Base-by-base conservation (phyloP, 352 stramenopile genomes). In the Pythium folliculosum region DNA sequence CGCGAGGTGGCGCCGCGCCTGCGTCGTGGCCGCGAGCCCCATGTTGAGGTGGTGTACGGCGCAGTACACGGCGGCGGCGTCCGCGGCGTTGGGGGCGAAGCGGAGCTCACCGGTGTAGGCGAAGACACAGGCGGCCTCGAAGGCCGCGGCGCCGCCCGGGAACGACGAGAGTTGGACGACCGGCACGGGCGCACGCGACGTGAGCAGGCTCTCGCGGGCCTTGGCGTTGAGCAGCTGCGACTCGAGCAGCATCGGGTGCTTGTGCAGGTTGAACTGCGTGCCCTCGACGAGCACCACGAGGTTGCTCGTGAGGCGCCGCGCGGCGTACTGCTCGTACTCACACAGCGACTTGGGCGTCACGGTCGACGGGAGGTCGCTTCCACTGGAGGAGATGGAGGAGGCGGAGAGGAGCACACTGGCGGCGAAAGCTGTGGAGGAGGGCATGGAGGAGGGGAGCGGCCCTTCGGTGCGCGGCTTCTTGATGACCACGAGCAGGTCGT, bases 211-310 rank as follows among this genome's bases (percentile, higher is more conserved):
- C 35, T 78, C 69, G 10, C 72, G 67, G 44, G 76, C 69, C 69
- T 79, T 80, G 19, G 69, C 62, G 61, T 80, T 73, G 59, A 92
- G 70, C 32, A 75, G 70, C 38, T 51, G 61, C 52, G 75, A 82
- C 61, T 88, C 78, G 5, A 90, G 50, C 22, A 92, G 70, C 77
- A 90, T 81, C 25, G 82, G 81, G 53, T 82, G 73, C 49, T 88
- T 89, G 72, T 92, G 84, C 61, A 90, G 56, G 67, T 90, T 90
- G 72, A 92, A 92, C 65, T 90, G 80, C 13, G 59, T 77, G 61
- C 81, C 81, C 43, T 75, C 80, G 12, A 89, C 78, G 19, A 83
- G 51, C 43, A 92, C 81, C 32, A 90, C 70, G 16, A 92, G 69
- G 70, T 92, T 90, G 77, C 78, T 88, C 12, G 69, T 60, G 6